A percentile compares a stretch with the other conserved stretches of the same genome.
These are phyloP conservation scores for Thielaviopsis euricoi DNA, from an alignment of 2,329 filamentous ascomycete species.

Conservation along the genomic window DNA sequence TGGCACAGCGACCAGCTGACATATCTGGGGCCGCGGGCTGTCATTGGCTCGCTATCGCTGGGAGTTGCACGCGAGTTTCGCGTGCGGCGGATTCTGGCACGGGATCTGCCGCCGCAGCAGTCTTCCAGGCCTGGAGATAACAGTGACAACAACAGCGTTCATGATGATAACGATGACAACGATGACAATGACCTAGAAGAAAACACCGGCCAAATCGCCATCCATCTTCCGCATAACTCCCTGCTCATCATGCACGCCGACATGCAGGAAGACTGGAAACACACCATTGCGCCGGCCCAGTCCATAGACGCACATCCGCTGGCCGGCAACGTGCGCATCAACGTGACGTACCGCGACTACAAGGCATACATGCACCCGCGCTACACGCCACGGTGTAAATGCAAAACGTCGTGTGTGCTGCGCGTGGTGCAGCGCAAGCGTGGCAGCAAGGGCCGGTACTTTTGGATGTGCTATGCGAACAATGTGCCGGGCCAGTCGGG, in stretches of 20 bases:
- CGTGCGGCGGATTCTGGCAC: slow-evolving; percentile 57
- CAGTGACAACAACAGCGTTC: slow-evolving; percentile 15
- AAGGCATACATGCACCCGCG: slow-evolving; percentile 59
- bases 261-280: slow-evolving; percentile 97
- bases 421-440: slow-evolving; percentile 66
- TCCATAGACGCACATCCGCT: slow-evolving; percentile 75
- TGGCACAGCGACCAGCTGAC: slow-evolving; percentile 89
- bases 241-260: slow-evolving; percentile 91
- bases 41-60: slow-evolving; percentile 80
- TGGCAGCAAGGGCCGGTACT: slow-evolving; percentile 64
- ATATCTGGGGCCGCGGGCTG: slow-evolving; percentile 72
- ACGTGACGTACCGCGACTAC: slow-evolving; percentile 88
- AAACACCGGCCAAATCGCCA: slow-evolving; percentile 66
- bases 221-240: slow-evolving; percentile 88
- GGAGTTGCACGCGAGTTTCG: slow-evolving; percentile 91
- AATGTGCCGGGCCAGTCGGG: slow-evolving; percentile 51
- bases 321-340: slow-evolving; percentile 66
- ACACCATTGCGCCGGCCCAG: slow-evolving; percentile 58
- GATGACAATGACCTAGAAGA: slow-evolving; percentile 33
- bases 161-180: neutral
- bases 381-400: slow-evolving; percentile 63
- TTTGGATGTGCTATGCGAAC: slow-evolving; percentile 83
- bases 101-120: slow-evolving; percentile 23
- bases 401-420: slow-evolving; percentile 50
- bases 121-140: neutral